Base-by-base conservation (phyloP, 2,329 filamentous ascomycete species). In the Triangularia setosa region DNA sequence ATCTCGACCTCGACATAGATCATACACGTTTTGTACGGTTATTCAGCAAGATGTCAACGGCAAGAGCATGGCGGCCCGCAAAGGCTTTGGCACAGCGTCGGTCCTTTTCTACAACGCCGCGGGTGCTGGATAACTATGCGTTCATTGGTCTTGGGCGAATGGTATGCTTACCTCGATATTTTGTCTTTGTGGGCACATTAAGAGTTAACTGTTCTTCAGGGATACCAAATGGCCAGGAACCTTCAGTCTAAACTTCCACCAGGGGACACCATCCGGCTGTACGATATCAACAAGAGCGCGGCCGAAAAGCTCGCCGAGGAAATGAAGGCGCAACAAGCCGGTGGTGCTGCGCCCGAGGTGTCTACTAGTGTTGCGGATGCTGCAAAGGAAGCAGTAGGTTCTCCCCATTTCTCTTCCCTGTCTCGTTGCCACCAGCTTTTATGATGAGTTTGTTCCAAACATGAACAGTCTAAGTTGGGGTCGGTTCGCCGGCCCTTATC, bases 391-490 rank as follows among this genome's bases (percentile, higher is more conserved):
- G 81, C 84, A 68, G 85, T 87, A 79, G 66, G 82, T 78, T 18
- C 52, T 9, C 23, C 9, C 6, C 35, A 27, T 44, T 62, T 12
- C 9, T 6, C n/a, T 8, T 25, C 40, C 16, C 48, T 56, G 18
- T 27, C n/a, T 16, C 9, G n/a, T n/a, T n/a, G n/a, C n/a, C 14
- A 25, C 18, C 58, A 68, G 72, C 61, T 70, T 64, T 60, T 25
- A 71, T 73, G 69, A 69, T 73, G 71, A 73, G 62, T 69, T 76
- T 72, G 71, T 77, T 75, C 73, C 74, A 80, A 83, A 33, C 30
- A 71, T 69, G 67, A 78, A 80, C 40, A 87, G 90, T 89, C 87
- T 89, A 90, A 90, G 87, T 90, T 88, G 86, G 86, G 84, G 77
- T 78, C 79, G 78, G 80, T 78, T 79, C 77, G 80, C 77, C 75